Conservation (phyloP, 2,329 filamentous ascomycete species). For the Pseudogymnoascus sp. region DNA sequence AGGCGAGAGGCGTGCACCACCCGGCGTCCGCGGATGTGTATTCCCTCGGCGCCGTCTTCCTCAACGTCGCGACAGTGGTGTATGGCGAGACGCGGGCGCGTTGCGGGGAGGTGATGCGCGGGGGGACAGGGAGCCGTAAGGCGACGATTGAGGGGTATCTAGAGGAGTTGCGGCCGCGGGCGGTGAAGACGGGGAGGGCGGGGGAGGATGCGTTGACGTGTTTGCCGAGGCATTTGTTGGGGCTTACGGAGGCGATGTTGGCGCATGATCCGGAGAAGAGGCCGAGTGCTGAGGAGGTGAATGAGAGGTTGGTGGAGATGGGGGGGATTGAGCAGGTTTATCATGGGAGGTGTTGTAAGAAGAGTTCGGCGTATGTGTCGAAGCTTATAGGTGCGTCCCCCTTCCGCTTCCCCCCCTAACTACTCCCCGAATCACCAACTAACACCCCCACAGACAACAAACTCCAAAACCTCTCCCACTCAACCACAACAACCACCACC, state of each 20-base stretch:
- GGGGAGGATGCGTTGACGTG: constrained; percentile 15
- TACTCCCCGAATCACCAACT: not conserved
- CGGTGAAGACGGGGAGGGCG: constrained; percentile 13
- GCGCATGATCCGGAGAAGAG: constrained; percentile 42
- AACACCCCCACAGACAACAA: constrained; percentile 16
- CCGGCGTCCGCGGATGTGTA: constrained; percentile 44
- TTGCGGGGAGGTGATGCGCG: constrained; percentile 34
- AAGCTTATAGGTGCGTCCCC: constrained; percentile 30
- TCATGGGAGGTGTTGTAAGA: constrained; percentile 39
- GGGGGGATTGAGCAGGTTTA: constrained; percentile 43
- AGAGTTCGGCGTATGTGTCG: constrained; percentile 29
- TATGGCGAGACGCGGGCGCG: constrained; percentile 34
- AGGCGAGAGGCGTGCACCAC: constrained; percentile 33
- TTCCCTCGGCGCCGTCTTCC: constrained; percentile 40
- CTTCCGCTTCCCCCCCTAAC: no score
- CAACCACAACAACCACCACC: not conserved
- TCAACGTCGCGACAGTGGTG: constrained; percentile 39
- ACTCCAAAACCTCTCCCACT: constrained; percentile 15
- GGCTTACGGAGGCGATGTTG: constrained; percentile 46
- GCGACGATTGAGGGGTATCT: constrained; percentile 16
- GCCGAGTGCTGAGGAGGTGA: constrained; percentile 44
- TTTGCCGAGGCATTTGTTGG: constrained; percentile 33
- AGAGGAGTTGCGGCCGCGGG: constrained; percentile 13
- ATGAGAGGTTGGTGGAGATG: constrained; percentile 38
- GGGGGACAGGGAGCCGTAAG: constrained; percentile 30